Base-by-base conservation (phyloP, 768 basidiomycete genomes). In the Tephrocybe sp. region DNA sequence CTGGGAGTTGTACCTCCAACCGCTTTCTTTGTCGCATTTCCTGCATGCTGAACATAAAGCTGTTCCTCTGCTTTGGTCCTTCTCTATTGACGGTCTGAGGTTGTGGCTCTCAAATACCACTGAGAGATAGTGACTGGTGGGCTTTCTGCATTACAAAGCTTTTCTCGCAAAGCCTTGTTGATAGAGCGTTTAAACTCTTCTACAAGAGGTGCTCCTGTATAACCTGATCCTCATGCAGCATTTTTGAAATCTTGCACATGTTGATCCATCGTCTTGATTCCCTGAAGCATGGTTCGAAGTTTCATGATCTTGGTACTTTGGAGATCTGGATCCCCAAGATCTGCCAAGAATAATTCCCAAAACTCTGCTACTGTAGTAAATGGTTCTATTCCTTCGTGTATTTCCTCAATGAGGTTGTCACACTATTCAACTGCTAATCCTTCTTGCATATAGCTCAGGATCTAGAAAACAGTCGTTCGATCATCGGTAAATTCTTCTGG, bases 391-490 rank as follows among this genome's bases (percentile, higher is more conserved):
- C 31, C 31, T 9, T 44, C 43, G 6, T n/a, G 6, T 5, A 44
- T 10, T n/a, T 44, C 30, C 16, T 44, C 43, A 8, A 44, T 33
- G 11, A 44, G 17, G 20, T 44, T 44, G 43, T 44, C 43, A 17
- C 31, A 12, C 31, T 26, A 44, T 7, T 44, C 43, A 14, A 16
- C 43, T 31, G 43, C 43, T 6, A 7, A 16, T 44, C 43, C 43
- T 44, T 44, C 43, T 16, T 44, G 31, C 43, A 44, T 44, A 20
- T 3, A 44, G 16, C 43, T 44, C 7, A 44, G 43, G 32, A 44
- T 19, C 43, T 26, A 44, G 17, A 3, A 31, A 8, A 44, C 17
- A 2, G 26, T 44, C 2, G 43, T n/a, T 11, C 32, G 7, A 2
- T 31, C 31, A 44, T 44, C 30, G 5, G 10, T 11, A 20, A 44